A percentile compares a stretch with the other conserved stretches of the same genome.
Conservation (phyloP, 257 asterid genomes). For the Linderniella brevidens region DNA sequence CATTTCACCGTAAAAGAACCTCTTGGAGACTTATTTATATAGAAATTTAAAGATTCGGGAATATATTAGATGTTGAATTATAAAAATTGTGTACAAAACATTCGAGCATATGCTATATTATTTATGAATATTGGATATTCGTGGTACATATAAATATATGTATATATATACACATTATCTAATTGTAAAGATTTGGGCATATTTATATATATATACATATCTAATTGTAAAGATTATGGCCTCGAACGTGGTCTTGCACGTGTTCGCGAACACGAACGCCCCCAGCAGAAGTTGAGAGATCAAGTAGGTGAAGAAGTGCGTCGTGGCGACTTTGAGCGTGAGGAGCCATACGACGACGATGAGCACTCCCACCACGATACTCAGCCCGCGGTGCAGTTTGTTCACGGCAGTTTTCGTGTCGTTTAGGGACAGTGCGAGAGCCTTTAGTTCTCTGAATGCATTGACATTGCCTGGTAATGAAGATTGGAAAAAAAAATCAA, state of each 20-base stretch:
- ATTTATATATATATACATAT: too few species aligned
- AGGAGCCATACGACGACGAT: slow-evolving; percentile 61
- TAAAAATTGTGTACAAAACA: too few species aligned
- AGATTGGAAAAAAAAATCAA: too few species aligned
- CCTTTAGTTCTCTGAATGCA: slow-evolving; percentile 79
- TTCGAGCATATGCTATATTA: too few species aligned
- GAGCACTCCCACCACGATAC: slow-evolving; percentile 39
- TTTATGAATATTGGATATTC: too few species aligned
- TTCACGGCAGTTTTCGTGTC: slow-evolving; percentile 92
- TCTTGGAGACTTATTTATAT: too few species aligned
- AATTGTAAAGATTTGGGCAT: too few species aligned
- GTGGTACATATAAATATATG: too few species aligned
- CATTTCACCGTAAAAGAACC: too few species aligned
- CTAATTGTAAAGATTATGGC: slow-evolving; percentile 81
- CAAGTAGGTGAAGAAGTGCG: slow-evolving; percentile 55
- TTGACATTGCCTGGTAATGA: slow-evolving; percentile 30
- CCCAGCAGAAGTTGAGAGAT: slow-evolving; percentile 79
- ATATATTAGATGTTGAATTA: too few species aligned
- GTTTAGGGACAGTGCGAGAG: slow-evolving; percentile 73
- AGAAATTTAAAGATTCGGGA: too few species aligned
- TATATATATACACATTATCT: too few species aligned
- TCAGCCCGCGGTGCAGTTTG: slow-evolving; percentile 73
- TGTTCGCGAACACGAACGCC: slow-evolving; percentile 63
- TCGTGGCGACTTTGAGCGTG: slow-evolving; percentile 70
- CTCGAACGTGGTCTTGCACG: slow-evolving; percentile 32